Evolutionary conservation across 2,329 filamentous ascomycete species (phyloP).

Genomic region (Fusarium oligoseptatum): DNA sequence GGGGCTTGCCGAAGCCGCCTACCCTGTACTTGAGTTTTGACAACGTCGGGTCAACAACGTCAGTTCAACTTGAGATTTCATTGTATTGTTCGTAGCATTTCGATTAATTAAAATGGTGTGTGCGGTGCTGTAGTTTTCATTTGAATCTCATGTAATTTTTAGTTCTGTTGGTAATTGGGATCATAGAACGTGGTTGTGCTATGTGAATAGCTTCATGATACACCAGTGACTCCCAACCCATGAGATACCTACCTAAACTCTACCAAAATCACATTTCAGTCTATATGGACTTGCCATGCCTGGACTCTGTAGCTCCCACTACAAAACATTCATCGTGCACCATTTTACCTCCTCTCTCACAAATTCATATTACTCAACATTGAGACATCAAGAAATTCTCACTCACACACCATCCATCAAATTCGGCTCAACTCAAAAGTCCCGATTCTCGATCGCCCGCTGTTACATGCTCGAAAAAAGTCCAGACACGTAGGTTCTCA

Average conservation of each 20-base stretch:
- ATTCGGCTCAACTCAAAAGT: neutral
- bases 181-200: neutral
- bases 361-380: neutral
- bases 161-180: neutral
- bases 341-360: neutral
- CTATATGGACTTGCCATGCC: accelerated
- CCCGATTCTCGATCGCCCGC: neutral
- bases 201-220: neutral
- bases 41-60: neutral
- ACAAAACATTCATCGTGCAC: neutral
- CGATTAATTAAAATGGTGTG: no score
- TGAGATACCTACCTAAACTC: neutral
- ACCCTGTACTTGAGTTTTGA: neutral
- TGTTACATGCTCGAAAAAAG: neutral
- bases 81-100: neutral
- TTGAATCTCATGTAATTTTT: no score
- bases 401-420: neutral
- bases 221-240: neutral
- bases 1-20: neutral
- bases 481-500: neutral
- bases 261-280: no score
- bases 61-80: neutral
- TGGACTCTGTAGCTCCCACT: neutral
- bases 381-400: neutral
- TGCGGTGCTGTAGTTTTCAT: no score